phyloP scores from a whole-genome alignment of 345 rosid species.

The Kernera saxatilis region DNA sequence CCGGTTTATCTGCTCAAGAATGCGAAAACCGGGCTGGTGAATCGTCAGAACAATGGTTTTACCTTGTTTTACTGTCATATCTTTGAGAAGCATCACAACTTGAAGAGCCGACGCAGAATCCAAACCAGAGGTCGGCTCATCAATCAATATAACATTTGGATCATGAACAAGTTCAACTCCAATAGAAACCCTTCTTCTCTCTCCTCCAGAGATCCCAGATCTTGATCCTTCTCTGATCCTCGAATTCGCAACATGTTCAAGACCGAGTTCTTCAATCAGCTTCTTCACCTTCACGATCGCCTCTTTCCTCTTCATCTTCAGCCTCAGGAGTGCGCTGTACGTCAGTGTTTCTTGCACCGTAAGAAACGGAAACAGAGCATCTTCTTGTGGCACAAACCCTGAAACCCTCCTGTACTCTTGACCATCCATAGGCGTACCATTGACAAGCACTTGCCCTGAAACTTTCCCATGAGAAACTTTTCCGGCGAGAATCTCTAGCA shows the following conservation, averaged over 20 bases:
- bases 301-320: conserved; percentile 44
- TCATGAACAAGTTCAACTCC: conserved; percentile 93
- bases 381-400: conserved; percentile 85
- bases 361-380: conserved; percentile 73
- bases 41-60: conserved; percentile 79
- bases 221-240: conserved; percentile 60
- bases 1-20: conserved; percentile 62
- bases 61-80: conserved; percentile 59
- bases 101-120: conserved; percentile 91
- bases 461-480: conserved; percentile 39
- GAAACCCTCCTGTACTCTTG: conserved; percentile 54
- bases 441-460: conserved; percentile 62
- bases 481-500: conserved; percentile 84
- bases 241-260: conserved; percentile 52
- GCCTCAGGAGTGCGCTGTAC: conserved; percentile 77
- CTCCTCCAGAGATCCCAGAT: conserved; percentile 85
- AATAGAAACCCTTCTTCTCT: conserved; percentile 79
- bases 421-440: conserved; percentile 50
- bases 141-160: conserved; percentile 74
- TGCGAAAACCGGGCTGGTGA: conserved; percentile 91
- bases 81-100: conserved; percentile 54
- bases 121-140: conserved; percentile 95
- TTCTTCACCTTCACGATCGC: conserved; percentile 47
- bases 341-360: conserved; percentile 81
- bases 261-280: conserved; percentile 66